These are phyloP conservation scores for Suhomyces yuchorum DNA, from an alignment of 1,139 yeast genomes.

Conservation along the genomic window DNA sequence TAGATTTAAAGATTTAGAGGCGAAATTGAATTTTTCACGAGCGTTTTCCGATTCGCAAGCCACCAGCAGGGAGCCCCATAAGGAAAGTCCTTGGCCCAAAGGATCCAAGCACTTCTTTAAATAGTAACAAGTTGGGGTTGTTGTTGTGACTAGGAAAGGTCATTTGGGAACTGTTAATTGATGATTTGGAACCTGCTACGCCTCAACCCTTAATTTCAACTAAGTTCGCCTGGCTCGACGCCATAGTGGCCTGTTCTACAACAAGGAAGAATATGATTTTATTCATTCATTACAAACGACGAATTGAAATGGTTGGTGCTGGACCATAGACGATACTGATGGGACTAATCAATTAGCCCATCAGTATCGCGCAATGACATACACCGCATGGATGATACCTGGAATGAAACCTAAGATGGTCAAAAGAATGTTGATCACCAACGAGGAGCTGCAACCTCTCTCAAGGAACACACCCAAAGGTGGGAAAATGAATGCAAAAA, in stretches of 20 bases:
- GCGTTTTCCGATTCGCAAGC: not conserved
- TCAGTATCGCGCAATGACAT: constrained; percentile 48
- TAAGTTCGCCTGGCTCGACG: not conserved
- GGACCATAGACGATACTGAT: not conserved
- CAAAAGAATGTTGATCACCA: constrained; percentile 61
- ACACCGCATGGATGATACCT: constrained; percentile 66
- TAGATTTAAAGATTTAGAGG: no score
- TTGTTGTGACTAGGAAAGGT: not conserved
- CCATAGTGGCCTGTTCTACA: not conserved
- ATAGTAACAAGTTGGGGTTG: not conserved
- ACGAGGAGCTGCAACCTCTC: constrained; percentile 59
- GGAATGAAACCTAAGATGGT: constrained; percentile 67
- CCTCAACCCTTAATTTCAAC: not conserved
- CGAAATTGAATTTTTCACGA: not conserved
- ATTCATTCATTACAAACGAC: not conserved
- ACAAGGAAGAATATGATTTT: not conserved
- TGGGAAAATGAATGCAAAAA: constrained; percentile 65
- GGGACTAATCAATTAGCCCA: not conserved
- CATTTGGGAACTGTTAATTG: not conserved
- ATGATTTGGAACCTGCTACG: not conserved
- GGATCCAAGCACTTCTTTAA: not conserved
- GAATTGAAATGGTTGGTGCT: not conserved
- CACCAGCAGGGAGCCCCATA: not conserved
- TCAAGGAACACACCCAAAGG: constrained; percentile 77
- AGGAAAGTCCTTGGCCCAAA: not conserved